Evolutionary conservation across 768 basidiomycete genomes (phyloP), one percentile per base, ranked within the genome.

Genomic region (Suillus occidentalis): DNA sequence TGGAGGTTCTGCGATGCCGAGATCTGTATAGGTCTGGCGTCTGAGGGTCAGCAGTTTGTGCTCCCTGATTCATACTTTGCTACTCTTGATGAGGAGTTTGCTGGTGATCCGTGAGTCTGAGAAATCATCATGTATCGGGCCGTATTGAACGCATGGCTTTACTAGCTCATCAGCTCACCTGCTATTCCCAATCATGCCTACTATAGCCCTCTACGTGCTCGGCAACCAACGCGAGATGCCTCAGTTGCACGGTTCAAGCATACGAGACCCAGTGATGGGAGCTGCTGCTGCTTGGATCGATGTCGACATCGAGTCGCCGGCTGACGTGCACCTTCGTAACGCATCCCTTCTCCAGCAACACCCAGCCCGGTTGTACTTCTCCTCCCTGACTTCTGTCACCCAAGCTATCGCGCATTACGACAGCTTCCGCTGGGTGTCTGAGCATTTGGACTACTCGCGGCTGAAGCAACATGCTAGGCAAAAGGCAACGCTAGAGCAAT

Each of bases 291-390:
- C 80, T n/a, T 79, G 72, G 69, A 67, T 87, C 43, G 80, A 84
- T 60, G 76, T 83, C 25, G 86, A 85, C 16, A 68, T 79, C 42
- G 86, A 88, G 73, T 81, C 80, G 0, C 79, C 81, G 1, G 77
- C 78, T 1, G 87, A 88, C 72, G 81, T 88, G n/a, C 84, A 87
- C 68, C 76, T 88, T 36, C 83, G 87, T 25, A 88, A 88, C 58
- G 81, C 85, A 13, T 83, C 85, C 72, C 77, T 87, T 53, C 81
- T 88, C 16, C 85, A 85, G 68, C 82, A 81, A 6, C 83, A 84
- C 69, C 85, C 84, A 1, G 65, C 73, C 8, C 77, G 74, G 52
- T 75, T 87, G n/a, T 83, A 84, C 68, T 88, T 87, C 71, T 81
- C 81, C 49, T 83, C 84, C 43, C 81, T 87, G 64, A 77, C 78